Conservation (phyloP, 208 protist genomes). For the Trypanosoma mega region DNA sequence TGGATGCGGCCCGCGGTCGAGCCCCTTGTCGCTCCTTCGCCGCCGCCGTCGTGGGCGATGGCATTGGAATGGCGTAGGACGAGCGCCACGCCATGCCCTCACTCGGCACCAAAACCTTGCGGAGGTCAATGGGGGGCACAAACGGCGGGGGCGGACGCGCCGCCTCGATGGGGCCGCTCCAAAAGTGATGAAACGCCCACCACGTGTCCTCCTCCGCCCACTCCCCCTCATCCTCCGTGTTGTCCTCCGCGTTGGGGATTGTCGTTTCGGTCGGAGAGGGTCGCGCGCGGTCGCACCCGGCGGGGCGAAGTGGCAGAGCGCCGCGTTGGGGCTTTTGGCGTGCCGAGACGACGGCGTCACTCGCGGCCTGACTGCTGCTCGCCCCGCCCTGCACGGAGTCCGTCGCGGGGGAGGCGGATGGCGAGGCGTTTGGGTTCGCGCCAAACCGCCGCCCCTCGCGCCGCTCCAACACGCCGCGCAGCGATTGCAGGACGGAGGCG, state of each 20-base stretch:
- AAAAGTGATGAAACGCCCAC: slow-evolving; percentile 23
- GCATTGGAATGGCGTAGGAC: slow-evolving; percentile 22
- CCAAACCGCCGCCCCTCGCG: not conserved
- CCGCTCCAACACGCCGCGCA: not conserved
- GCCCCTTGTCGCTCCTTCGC: not conserved
- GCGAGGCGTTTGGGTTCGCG: no score
- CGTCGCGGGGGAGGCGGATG: no score
- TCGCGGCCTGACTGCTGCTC: no score
- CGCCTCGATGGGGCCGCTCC: slow-evolving; percentile 7
- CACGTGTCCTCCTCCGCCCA: slow-evolving; percentile 18
- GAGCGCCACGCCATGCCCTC: not conserved
- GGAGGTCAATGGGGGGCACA: slow-evolving; percentile 17
- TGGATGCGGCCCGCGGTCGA: not conserved
- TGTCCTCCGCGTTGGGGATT: slow-evolving; percentile 1
- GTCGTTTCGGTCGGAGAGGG: no score
- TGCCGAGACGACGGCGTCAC: no score
- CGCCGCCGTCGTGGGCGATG: not conserved
- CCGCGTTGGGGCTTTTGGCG: no score
- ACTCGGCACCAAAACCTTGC: slow-evolving; percentile 4
- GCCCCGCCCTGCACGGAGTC: no score
- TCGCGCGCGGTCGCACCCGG: no score
- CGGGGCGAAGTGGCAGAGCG: no score
- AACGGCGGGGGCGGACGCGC: not conserved
- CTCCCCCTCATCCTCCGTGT: slow-evolving; percentile 16
- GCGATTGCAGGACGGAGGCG: not conserved